Conservation (phyloP, 768 basidiomycete species). For the Pleurotus ostreatus region DNA sequence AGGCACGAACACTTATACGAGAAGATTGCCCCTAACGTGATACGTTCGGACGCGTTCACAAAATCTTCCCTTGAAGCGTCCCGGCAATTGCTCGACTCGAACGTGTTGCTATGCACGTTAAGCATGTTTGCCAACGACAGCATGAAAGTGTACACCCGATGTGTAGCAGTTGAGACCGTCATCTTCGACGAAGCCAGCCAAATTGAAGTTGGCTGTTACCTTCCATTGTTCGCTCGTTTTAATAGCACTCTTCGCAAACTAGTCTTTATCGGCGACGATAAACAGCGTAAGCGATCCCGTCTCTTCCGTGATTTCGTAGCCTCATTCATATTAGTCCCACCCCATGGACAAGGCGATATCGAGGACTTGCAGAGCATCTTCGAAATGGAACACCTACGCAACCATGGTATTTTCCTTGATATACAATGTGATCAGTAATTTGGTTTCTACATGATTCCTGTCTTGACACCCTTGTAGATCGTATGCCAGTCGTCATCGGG, state of each 20-base stretch:
- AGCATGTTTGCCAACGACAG: constrained; percentile 50
- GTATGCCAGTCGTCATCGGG: constrained; percentile 65
- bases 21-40: constrained; percentile 40
- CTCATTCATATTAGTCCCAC: constrained; percentile 45
- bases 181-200: constrained; percentile 54
- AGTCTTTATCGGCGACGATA: constrained; percentile 51
- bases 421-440: constrained; percentile 49
- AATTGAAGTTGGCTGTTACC: constrained; percentile 34
- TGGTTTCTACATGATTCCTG: not conserved
- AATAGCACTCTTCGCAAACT: constrained; percentile 33
- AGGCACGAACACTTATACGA: constrained; percentile 76
- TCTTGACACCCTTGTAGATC: constrained; percentile 28
- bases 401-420: constrained; percentile 42
- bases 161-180: constrained; percentile 35
- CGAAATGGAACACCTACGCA: constrained; percentile 47
- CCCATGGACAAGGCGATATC: constrained; percentile 55
- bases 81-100: constrained; percentile 30
- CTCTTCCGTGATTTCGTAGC: constrained; percentile 21
- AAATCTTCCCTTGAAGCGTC: constrained; percentile 17
- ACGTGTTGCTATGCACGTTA: constrained; percentile 65
- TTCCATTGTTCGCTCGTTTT: constrained; percentile 33
- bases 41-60: constrained; percentile 36
- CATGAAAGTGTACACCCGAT: constrained; percentile 18
- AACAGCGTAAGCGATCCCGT: constrained; percentile 35
- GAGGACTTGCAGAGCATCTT: constrained; percentile 54